Evolutionary conservation across 192 early-diverging fungal species (phyloP), one percentile per base, ranked within the genome.

Genomic region (Umbelopsis vinacea): DNA sequence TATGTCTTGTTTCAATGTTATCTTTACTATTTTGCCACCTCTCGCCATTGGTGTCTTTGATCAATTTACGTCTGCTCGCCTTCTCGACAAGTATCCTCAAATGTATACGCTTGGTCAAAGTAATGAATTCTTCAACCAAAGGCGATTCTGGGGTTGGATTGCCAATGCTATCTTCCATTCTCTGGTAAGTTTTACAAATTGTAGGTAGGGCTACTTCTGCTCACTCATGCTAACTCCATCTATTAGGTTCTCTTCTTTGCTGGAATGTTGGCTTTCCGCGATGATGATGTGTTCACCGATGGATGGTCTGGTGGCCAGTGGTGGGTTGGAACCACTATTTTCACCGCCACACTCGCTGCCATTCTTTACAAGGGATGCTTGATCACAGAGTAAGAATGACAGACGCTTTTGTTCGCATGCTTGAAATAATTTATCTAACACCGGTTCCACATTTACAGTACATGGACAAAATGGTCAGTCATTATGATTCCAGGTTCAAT

Each of bases 21-120:
- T 92, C 55, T 97, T 99, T 75, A 95, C 96, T 0, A 90, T 97
- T 46, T 86, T 97, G 82, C 95, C 97, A 46, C 97, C 97, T 2
- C 84, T 98, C 74, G 92, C 90, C 21, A 95, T 99, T 55, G 97
- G 97, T 67, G 91, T 97, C n/a, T 99, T 99, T 84, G 97, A 99
- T 80, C 96, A 97, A 79, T 95, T 90, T 78, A 89, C 96, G 29
- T 92, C 89, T 60, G 93, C 96, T 46, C 88, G 97, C 71, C 95
- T 95, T 86, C 79, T 99, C 26, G 96, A 99, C 78, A 89, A 91
- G 22, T 99, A 99, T 78, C 97, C 97, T 11, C 97, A 99, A 84
- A 89, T 99, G 89, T 99, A 99, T 79, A 89, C 89, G 88, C 84
- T 94, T 47, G 91, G 91, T 21, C 86, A 89, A 77, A 82, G 77